Conservation (phyloP, 129 eudicot genomes). For the Flaveria sonorensis region DNA sequence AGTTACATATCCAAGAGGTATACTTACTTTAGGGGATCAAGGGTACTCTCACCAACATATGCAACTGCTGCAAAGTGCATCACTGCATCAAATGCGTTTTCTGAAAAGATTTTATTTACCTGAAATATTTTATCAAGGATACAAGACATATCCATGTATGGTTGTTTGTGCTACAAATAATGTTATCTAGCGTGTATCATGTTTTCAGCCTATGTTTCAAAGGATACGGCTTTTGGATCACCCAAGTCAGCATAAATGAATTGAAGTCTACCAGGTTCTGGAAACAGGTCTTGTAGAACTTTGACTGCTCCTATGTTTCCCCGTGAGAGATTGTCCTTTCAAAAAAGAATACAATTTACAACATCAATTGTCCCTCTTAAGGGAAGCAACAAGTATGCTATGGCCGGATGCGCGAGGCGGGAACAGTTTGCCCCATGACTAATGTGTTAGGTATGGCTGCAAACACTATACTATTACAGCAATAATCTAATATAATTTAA, state of each 20-base stretch:
- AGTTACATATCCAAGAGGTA: neutral
- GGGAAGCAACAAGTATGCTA: neutral
- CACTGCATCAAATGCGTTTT: constrained; percentile 93
- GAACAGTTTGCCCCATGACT: neutral
- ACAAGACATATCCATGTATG: constrained; percentile 23
- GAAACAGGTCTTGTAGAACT: constrained; percentile 68
- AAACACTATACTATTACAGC: neutral
- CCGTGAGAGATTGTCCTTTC: constrained; percentile 86
- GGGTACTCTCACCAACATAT: constrained; percentile 91
- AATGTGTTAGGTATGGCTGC: neutral
- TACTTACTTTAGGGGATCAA: constrained; percentile 72
- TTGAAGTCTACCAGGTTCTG: constrained; percentile 83
- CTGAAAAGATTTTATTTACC: constrained; percentile 71
- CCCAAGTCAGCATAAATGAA: constrained; percentile 87
- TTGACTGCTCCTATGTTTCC: constrained; percentile 85
- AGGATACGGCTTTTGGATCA: constrained; percentile 74
- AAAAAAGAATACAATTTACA: constrained; percentile 14
- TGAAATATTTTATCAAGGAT: constrained; percentile 51
- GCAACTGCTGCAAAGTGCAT: constrained; percentile 99
- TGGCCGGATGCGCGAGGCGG: no score
- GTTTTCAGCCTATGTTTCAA: constrained; percentile 19
- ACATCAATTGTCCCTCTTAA: neutral
- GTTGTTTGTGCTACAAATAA: neutral
- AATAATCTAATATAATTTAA: neutral
- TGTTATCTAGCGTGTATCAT: neutral